Evolutionary conservation across 768 basidiomycete species (phyloP), one percentile per base, ranked within the genome.

Genomic region (Floccularia luteovirens): DNA sequence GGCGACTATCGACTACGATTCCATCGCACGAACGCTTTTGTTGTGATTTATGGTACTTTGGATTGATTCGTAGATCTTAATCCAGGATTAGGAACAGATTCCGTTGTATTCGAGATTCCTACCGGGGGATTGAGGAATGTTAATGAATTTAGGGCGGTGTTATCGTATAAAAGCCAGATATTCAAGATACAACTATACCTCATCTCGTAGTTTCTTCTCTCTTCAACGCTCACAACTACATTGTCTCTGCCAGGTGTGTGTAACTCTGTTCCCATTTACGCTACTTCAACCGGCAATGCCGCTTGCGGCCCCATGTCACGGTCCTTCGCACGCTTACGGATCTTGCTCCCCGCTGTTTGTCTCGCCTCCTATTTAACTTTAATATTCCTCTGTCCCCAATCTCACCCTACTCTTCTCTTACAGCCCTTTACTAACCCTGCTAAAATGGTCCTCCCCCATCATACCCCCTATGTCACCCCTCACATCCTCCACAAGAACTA

Each of bases 401-500:
- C 48, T 53, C 44, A 40, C 45, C 44, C 36, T 31, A 36, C 30
- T 49, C 20, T 43, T 37, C 22, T 38, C 27, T 22, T 31, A 31
- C 31, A 31, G 41, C 36, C 40, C 48, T 46, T n/a, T n/a, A n/a
- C n/a, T n/a, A n/a, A n/a, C n/a, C n/a, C n/a, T n/a, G n/a, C 38
- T 34, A 75, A 49, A 50, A 86, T 85, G 83, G 75, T 78, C 49
- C 70, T 75, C 57, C 67, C 77, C 37, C 75, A 81, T 57, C 74
- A 80, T 31, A 88, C 87, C 6, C 88, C 87, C 52, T 87, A 90
- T 57, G 83, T 89, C 38, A 90, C 88, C 47, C 88, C 88, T 24
- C 86, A 88, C 61, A 90, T 90, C 64, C 80, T 87, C 57, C 87
- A 89, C 72, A 86, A 80, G 59, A 62, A 85, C 64, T 90, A 90